Evolutionary conservation across 1,284 basidiomycete species (phyloP).

Genomic region (Sporisorium reilianum): DNA sequence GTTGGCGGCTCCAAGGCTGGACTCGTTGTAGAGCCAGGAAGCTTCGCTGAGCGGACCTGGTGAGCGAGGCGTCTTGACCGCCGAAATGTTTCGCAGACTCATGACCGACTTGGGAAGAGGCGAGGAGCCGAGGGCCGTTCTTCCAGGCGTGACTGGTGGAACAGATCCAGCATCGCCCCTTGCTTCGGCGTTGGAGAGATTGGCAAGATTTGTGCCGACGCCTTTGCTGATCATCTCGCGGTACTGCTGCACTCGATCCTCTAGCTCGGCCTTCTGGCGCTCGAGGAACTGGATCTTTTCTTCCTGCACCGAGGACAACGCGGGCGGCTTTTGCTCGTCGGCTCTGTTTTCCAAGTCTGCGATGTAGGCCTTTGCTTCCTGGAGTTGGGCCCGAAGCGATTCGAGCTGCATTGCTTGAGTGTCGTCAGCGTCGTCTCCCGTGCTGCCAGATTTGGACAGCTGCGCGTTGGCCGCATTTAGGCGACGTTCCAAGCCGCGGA

Average conservation of each 20-base stretch:
- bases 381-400: slow-evolving; percentile 20
- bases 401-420: slow-evolving; percentile 17
- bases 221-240: slow-evolving; percentile 51
- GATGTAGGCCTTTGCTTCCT: slow-evolving; percentile 23
- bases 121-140: slow-evolving; percentile 20
- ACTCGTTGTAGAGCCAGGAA: slow-evolving; percentile 57
- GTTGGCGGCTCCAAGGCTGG: slow-evolving; percentile 50
- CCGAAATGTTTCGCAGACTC: slow-evolving; percentile 45
- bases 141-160: slow-evolving; percentile 29
- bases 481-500: slow-evolving; percentile 33
- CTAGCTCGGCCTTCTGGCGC: slow-evolving; percentile 41
- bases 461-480: slow-evolving; percentile 29
- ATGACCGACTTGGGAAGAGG: slow-evolving; percentile 48
- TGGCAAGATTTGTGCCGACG: slow-evolving; percentile 41
- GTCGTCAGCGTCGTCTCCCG: slow-evolving; percentile 2
- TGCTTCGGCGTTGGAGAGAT: slow-evolving; percentile 21
- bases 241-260: slow-evolving; percentile 45
- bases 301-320: slow-evolving; percentile 18
- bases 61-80: slow-evolving; percentile 45
- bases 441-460: slow-evolving; percentile 15
- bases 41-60: slow-evolving; percentile 49
- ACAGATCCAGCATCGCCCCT: slow-evolving; percentile 7
- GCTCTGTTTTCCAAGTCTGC: slow-evolving; percentile 22
- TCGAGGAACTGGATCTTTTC: slow-evolving; percentile 32
- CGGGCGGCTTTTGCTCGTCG: slow-evolving; percentile 13